A percentile compares a stretch with the other conserved stretches of the same genome.
These are phyloP conservation scores for Linum lewisii DNA, from an alignment of 345 rosid species.

Conservation along the genomic window DNA sequence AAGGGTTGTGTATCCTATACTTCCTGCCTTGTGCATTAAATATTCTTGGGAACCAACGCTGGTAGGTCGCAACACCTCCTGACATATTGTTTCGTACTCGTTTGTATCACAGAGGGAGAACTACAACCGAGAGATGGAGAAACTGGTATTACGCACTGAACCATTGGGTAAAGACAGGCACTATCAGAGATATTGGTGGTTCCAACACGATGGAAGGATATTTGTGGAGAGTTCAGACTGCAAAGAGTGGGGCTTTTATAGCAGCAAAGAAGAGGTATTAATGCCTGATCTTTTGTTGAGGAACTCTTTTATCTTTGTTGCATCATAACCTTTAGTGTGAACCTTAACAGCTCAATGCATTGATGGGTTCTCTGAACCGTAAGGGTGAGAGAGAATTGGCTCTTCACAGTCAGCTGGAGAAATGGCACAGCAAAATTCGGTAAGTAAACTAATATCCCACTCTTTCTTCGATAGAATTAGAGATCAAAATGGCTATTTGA, in stretches of 20 bases:
- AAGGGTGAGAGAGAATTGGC: slow-evolving; percentile 90
- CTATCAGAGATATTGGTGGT: slow-evolving; percentile 93
- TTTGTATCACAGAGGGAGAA: slow-evolving; percentile 45
- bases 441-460: slow-evolving; percentile 24
- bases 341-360: slow-evolving; percentile 55
- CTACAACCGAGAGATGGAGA: slow-evolving; percentile 85
- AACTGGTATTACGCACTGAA: slow-evolving; percentile 49
- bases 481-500: no score
- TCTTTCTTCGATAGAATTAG: no score
- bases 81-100: slow-evolving; percentile 9
- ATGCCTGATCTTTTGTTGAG: slow-evolving; percentile 5
- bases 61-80: not conserved
- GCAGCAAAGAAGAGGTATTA: slow-evolving; percentile 82
- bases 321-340: not conserved
- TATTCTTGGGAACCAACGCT: not conserved
- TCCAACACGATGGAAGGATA: slow-evolving; percentile 81
- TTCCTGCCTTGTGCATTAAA: not conserved
- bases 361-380: slow-evolving; percentile 70
- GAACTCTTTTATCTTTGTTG: not conserved
- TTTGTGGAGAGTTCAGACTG: slow-evolving; percentile 79
- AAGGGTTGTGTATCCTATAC: slow-evolving; percentile 45
- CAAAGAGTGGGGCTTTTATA: slow-evolving; percentile 77
- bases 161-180: slow-evolving; percentile 78
- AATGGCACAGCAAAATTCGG: slow-evolving; percentile 61
- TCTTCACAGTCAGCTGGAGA: slow-evolving; percentile 52